phyloP scores from a whole-genome alignment of 192 early-diverging fungal species.

The Obelidium mucronatum region DNA sequence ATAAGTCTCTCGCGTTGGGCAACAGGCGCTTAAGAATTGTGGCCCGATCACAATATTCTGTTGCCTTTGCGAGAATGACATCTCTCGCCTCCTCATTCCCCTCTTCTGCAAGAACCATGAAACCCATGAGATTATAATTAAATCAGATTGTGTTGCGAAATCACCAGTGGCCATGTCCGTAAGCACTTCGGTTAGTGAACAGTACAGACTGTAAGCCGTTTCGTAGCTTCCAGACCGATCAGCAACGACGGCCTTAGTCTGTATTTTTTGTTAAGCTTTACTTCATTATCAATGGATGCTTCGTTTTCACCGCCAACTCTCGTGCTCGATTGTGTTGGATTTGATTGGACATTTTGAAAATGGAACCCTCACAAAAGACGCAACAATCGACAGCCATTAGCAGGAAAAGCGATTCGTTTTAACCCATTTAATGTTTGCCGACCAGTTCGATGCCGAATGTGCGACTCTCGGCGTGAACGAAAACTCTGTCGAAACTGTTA shows the following conservation, averaged over 20 bases:
- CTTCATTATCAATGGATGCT: too few species aligned
- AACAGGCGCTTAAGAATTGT: not conserved
- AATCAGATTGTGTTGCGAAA: not conserved
- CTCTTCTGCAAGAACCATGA: conserved; percentile 12
- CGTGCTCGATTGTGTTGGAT: not conserved
- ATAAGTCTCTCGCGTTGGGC: not conserved
- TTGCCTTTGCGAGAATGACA: conserved; percentile 8
- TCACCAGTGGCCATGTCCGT: conserved; percentile 15
- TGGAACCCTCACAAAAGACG: not conserved
- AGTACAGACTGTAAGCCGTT: conserved; percentile 20
- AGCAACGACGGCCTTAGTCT: not conserved
- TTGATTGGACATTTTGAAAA: not conserved
- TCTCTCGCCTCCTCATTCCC: not conserved
- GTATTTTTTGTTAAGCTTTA: too few species aligned
- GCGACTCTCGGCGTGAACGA: conserved; percentile 18
- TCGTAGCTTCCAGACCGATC: not conserved
- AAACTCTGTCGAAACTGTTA: not conserved
- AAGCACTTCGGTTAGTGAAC: conserved; percentile 5
- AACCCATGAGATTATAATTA: not conserved
- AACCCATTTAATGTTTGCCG: conserved; percentile 33
- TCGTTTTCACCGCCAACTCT: not conserved
- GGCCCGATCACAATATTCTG: conserved; percentile 12
- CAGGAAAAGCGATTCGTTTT: too few species aligned
- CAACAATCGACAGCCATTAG: not conserved
- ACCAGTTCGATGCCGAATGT: conserved; percentile 31